Conservation (phyloP, 108 stramenopile species). For the Conticribra guillardii region DNA sequence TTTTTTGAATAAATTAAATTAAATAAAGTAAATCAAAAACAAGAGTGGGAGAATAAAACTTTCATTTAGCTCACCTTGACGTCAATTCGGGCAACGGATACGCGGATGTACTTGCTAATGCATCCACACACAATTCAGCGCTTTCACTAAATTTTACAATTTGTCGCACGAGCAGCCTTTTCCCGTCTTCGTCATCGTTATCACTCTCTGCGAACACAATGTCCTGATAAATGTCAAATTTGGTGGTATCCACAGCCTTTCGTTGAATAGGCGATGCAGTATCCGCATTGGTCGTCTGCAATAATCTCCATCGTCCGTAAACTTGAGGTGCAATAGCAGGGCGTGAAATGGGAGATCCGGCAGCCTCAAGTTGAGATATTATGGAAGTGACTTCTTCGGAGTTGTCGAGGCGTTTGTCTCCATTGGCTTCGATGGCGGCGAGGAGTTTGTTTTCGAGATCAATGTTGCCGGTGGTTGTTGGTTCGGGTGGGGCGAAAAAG, state of each 20-base stretch:
- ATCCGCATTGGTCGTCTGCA: conserved; percentile 83
- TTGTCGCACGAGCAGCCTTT: conserved; percentile 70
- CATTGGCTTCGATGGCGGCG: conserved; percentile 41
- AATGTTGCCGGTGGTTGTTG: conserved; percentile 15
- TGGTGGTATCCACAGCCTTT: conserved; percentile 80
- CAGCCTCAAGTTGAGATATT: conserved; percentile 60
- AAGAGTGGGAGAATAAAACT: too few species aligned
- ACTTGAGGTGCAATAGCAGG: conserved; percentile 75
- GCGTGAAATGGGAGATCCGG: conserved; percentile 40
- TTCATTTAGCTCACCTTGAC: too few species aligned
- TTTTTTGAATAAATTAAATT: too few species aligned
- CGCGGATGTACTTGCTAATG: conserved; percentile 77
- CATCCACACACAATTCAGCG: conserved; percentile 71
- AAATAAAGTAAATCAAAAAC: too few species aligned
- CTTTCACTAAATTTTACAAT: conserved; percentile 79
- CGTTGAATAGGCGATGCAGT: conserved; percentile 86
- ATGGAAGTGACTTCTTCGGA: conserved; percentile 59
- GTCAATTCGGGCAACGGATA: conserved; percentile 84
- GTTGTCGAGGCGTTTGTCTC: conserved; percentile 66
- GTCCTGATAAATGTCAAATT: conserved; percentile 86
- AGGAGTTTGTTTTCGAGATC: conserved; percentile 51
- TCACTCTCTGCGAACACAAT: conserved; percentile 53
- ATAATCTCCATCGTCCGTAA: conserved; percentile 78
- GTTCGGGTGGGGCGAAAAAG: conserved; percentile 13
- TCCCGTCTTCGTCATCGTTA: conserved; percentile 18